Evolutionary conservation across 208 protist genomes (phyloP), one percentile per base, ranked within the genome.

Genomic region (Trypanosoma lewisi): DNA sequence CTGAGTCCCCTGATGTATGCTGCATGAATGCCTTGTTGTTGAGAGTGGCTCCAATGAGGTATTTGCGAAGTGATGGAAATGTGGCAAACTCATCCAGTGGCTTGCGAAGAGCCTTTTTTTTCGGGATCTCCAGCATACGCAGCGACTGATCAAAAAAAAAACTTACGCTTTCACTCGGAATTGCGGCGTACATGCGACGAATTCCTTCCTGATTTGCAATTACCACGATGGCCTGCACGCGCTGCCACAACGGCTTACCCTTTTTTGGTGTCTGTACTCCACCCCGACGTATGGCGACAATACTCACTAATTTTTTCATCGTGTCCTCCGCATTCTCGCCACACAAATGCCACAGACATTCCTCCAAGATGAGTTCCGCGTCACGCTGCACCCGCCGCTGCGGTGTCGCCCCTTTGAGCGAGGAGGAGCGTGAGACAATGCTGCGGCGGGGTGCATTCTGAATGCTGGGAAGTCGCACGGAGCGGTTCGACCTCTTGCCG

Each of bases 141-240:
- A 89, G 67, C 1, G 82, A 77, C 12, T 63, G 62, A 19, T 78
- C 59, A 54, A 87, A 87, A 57, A 73, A 80, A 34, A 69, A 75
- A 28, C 75, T 52, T 16, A 83, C 67, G 12, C 80, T 70, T 7
- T 75, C 63, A 14, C 70, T 53, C 3, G 82, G 64, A 64, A 74
- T 76, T 6, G 74, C 78, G n/a, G 68, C 70, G n/a, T 65, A 65
- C 19, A 64, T 67, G 49, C 82, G 72, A 21, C 75, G 78, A 23
- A 94, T 58, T 11, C 69, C 83, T 34, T 85, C 83, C 58, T 72
- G 73, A 67, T 82, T 89, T 2, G 80, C 80, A 39, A 68, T 62
- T 14, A 73, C 67, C 9, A 83, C 77, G 66, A 73, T 77, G 16
- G 48, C 68, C 48, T 82, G 77, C 11, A 84, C 78, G 47, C 75